A percentile compares a stretch with the other conserved stretches of the same genome.
phyloP scores from a whole-genome alignment of 495 filamentous ascomycete species.

The Daldinia bambusicola region DNA sequence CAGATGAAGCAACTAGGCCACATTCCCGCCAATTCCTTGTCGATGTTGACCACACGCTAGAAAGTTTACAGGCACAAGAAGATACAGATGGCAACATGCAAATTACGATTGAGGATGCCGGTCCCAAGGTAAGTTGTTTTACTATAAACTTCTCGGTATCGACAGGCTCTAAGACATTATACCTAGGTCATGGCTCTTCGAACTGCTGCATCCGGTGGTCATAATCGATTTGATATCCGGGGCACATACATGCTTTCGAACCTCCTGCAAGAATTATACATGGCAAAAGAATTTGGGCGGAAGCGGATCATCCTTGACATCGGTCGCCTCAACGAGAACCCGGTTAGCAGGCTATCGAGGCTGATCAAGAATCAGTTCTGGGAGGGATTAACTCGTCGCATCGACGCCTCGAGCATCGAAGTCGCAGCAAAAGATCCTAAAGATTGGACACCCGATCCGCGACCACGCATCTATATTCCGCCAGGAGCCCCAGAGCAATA shows the following conservation, averaged over 20 bases:
- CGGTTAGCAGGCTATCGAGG: conserved; percentile 83
- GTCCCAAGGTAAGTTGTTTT: conserved; percentile 78
- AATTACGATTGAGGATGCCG: conserved; percentile 95
- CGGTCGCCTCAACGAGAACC: conserved; percentile 88
- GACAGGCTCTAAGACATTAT: conserved; percentile 13
- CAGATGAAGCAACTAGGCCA: conserved; percentile 58
- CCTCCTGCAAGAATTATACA: conserved; percentile 89
- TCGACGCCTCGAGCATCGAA: conserved; percentile 89
- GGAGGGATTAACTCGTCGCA: conserved; percentile 84
- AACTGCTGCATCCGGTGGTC: conserved; percentile 86
- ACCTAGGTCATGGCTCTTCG: conserved; percentile 77
- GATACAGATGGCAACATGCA: conserved; percentile 92
- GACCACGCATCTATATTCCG: conserved; percentile 92
- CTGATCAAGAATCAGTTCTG: conserved; percentile 91
- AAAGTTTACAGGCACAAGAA: conserved; percentile 77
- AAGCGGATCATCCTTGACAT: conserved; percentile 89
- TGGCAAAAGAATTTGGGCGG: conserved; percentile 86
- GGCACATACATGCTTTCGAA: conserved; percentile 97
- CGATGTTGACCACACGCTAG: conserved; percentile 78
- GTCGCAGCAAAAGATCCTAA: conserved; percentile 87
- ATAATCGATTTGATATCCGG: conserved; percentile 83
- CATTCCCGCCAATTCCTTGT: conserved; percentile 77
- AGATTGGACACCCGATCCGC: conserved; percentile 87
- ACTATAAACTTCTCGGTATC: not conserved
- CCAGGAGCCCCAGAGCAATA: conserved; percentile 84